Evolutionary conservation across 345 rosid genomes (phyloP).

Genomic region (Salix udensis): DNA sequence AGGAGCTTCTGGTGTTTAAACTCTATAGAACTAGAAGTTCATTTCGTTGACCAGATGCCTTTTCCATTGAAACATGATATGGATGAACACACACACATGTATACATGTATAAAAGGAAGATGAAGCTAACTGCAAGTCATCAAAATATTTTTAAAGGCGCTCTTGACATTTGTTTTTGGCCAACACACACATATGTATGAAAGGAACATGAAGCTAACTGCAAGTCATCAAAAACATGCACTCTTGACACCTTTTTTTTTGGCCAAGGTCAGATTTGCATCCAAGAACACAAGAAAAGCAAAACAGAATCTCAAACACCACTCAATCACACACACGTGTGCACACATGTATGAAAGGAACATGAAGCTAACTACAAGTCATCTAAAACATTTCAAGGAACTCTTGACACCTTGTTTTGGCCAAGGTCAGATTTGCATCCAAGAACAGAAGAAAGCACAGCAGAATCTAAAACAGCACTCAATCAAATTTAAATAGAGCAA

Average conservation of each 20-base stretch:
- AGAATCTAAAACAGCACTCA: neutral
- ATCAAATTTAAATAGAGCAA: neutral
- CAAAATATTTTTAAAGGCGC: neutral
- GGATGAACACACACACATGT: neutral
- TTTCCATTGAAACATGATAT: neutral
- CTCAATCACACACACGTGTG: no score
- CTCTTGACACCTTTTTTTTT: neutral
- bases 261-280: neutral
- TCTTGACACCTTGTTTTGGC: neutral
- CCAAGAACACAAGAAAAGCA: neutral
- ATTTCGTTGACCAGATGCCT: neutral
- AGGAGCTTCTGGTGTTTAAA: neutral
- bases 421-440: neutral
- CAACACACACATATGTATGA: neutral
- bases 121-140: neutral
- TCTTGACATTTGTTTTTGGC: neutral
- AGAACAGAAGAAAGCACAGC: neutral
- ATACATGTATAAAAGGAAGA: no score
- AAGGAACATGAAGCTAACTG: no score
- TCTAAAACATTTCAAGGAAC: neutral
- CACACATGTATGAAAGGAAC: neutral
- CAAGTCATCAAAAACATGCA: neutral
- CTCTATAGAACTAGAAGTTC: neutral
- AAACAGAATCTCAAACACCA: neutral
- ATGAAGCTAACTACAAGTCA: neutral